Percentiles rank a stretch among this genome's conserved stretches.
phyloP scores from a whole-genome alignment of 2,329 filamentous ascomycete species.

The Fusarium camptoceras region DNA sequence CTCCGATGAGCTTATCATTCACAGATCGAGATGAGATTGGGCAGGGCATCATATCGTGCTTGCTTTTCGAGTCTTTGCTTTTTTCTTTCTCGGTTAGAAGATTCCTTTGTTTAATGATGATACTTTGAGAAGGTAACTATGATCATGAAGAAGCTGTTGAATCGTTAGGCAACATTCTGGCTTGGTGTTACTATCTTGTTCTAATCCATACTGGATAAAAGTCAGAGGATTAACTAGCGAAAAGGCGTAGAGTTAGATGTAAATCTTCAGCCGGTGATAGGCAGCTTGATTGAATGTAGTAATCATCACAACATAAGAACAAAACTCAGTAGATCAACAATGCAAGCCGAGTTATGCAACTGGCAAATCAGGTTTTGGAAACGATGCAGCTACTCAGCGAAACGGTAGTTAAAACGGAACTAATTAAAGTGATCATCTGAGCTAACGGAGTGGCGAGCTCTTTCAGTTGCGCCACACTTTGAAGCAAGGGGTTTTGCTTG shows the following conservation, averaged over 20 bases:
- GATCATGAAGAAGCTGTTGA: background rate
- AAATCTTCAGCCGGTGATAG: background rate
- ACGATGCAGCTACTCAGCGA: background rate
- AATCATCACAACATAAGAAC: background rate
- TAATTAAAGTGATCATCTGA: background rate
- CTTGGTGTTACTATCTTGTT: background rate
- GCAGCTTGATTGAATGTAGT: background rate
- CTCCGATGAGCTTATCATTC: conserved; percentile 15
- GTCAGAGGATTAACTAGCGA: background rate
- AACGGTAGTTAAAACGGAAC: conserved; percentile 35
- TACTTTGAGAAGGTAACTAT: background rate
- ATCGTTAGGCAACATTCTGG: background rate
- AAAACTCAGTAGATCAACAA: conserved; percentile 5
- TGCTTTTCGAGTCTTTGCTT: conserved; percentile 4
- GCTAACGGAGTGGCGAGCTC: conserved; percentile 18
- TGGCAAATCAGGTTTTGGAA: background rate
- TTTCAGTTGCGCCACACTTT: conserved; percentile 22
- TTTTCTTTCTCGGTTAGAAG: background rate
- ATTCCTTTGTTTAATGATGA: background rate
- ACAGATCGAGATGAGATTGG: background rate
- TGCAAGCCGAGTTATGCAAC: background rate
- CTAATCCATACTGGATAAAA: background rate
- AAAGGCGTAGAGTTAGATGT: background rate
- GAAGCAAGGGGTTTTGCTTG: conserved; percentile 30
- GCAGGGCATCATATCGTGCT: background rate